Evolutionary conservation across 2,329 filamentous ascomycete species (phyloP), one percentile per base, ranked within the genome.

Genomic region (Herpotrichia juniperi): DNA sequence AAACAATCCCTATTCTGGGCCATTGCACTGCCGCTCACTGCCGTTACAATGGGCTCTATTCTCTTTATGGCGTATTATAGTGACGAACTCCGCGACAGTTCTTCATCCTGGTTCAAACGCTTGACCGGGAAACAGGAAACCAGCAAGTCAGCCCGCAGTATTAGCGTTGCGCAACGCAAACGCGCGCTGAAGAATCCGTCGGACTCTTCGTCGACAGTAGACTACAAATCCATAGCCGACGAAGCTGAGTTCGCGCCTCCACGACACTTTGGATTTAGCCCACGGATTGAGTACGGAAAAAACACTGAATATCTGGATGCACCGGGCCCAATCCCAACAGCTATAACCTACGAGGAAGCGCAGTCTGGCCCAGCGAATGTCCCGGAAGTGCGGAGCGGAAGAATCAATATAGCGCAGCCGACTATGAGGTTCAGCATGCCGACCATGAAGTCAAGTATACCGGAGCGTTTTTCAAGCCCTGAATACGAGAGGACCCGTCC

Each of bases 1-100:
- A 70, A 57, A 8, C 76, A 78, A 52, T 54, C 60, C 21, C 47
- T 77, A 0, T 78, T 78, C 57, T 79, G 76, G 76, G 51, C 51
- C 19, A 63, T 69, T 12, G 65, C 67, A 0, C 42, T 69, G 7
- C 69, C 69, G 7, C 58, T 72, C 0, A 71, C 68, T 1, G 50
- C 53, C 1, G 35, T 64, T 0, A 68, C 66, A 0, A 62, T 70
- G 50, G 64, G 57, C 2, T 51, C 50, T 1, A 63, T 67, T 17
- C 25, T 69, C 16, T 52, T 63, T 17, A 63, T 70, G 12, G 66
- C 66, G 1, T 70, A 70, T 34, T 67, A 68, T 7, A 65, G 67
- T 26, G 66, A 69, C 28, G 54, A 63, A 2, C 21, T 70, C 9
- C 62, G 63, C 6, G 57, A 67, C 21, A 17, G 24, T 7, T 8